A percentile compares a stretch with the other conserved stretches of the same genome.
Evolutionary conservation across 345 rosid species (phyloP).

Genomic region (Rhodamnia argentea): DNA sequence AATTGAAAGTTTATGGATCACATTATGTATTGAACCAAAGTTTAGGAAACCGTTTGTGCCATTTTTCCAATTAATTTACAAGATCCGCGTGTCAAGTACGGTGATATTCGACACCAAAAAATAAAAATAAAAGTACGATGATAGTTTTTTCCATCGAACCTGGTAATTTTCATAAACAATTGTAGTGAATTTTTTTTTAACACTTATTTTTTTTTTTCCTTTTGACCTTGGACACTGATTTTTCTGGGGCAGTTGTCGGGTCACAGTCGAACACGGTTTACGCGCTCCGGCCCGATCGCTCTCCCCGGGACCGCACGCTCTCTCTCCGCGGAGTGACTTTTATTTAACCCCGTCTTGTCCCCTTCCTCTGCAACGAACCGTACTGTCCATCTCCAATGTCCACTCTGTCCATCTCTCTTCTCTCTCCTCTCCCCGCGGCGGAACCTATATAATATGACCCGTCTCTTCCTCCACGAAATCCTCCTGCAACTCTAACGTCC

Average conservation of each 20-base stretch:
- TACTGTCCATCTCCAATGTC: not conserved
- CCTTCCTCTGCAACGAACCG: rapidly evolving
- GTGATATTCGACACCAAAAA: no score
- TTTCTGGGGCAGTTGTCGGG: rapidly evolving
- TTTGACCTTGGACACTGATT: rapidly evolving
- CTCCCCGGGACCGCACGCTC: rapidly evolving
- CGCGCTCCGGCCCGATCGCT: not conserved
- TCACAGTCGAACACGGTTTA: not conserved
- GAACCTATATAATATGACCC: not conserved
- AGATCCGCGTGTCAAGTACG: no score
- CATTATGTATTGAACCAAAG: no score
- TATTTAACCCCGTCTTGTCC: no score
- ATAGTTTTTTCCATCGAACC: no score
- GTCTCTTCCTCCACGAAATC: rapidly evolving
- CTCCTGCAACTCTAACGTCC: not conserved
- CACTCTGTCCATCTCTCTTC: not conserved
- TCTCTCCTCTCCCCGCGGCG: not conserved
- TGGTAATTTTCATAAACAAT: no score
- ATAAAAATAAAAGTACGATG: no score
- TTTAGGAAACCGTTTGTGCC: no score
- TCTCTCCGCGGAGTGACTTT: not conserved
- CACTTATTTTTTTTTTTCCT: no score
- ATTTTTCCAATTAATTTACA: no score
- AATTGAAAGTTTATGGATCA: no score
- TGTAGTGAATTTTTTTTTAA: no score